These are phyloP conservation scores for Kitagawia praeruptora DNA, from an alignment of 129 eudicot species.

Conservation along the genomic window DNA sequence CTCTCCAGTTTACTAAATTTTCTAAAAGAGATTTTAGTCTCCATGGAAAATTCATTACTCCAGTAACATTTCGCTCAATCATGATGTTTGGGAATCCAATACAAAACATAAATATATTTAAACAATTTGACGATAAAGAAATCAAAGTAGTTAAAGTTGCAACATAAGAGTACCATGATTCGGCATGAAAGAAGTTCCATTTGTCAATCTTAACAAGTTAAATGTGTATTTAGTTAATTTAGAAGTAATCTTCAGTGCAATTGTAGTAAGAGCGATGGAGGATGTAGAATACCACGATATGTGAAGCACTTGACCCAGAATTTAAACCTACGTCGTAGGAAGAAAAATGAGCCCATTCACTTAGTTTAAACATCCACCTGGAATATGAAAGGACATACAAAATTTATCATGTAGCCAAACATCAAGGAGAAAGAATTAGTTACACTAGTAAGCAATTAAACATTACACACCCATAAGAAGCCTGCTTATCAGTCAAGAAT, in stretches of 20 bases:
- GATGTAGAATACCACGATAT: conserved; percentile 63
- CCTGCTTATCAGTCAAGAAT: conserved; percentile 93
- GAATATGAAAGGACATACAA: conserved; percentile 22
- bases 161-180: background rate
- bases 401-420: background rate
- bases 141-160: background rate
- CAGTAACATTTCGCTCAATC: background rate
- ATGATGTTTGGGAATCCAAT: background rate
- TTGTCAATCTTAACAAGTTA: background rate
- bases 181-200: background rate
- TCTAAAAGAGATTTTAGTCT: background rate
- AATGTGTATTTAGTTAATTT: background rate
- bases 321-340: conserved; percentile 75
- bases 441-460: conserved; percentile 3
- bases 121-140: background rate
- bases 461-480: conserved; percentile 68
- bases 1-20: background rate
- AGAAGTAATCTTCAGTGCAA: background rate
- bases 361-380: conserved; percentile 97
- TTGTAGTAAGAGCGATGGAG: background rate
- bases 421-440: background rate
- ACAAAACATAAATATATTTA: background rate
- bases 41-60: background rate
- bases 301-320: conserved; percentile 80
- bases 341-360: conserved; percentile 96